Conservation (phyloP, 768 basidiomycete species). For the Kwoniella sp. region DNA sequence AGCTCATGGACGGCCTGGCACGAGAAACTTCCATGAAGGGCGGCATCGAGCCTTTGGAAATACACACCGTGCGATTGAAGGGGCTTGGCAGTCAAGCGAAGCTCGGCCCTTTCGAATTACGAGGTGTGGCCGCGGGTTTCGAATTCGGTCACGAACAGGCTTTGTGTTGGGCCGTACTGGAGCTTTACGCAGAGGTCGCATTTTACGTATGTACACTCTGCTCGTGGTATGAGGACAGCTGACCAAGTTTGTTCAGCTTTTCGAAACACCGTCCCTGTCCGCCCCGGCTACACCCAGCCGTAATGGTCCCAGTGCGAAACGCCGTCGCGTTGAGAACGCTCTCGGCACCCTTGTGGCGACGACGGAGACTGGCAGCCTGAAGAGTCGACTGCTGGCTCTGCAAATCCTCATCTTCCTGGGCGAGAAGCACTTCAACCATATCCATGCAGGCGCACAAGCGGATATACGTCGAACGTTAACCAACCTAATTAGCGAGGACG, state of each 20-base stretch:
- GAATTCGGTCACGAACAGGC: constrained; percentile 57
- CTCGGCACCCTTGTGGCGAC: constrained; percentile 15
- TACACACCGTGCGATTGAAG: constrained; percentile 62
- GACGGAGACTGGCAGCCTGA: constrained; percentile 3
- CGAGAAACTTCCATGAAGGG: constrained; percentile 63
- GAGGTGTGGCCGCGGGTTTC: constrained; percentile 56
- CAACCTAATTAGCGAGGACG: constrained; percentile 63
- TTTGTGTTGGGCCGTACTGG: constrained; percentile 51
- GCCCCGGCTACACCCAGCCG: constrained; percentile 5
- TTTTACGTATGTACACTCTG: constrained; percentile 14
- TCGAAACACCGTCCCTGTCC: constrained; percentile 7
- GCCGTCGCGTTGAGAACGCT: constrained; percentile 30
- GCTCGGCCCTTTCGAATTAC: constrained; percentile 11
- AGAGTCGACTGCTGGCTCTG: constrained; percentile 54
- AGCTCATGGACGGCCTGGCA: constrained; percentile 58
- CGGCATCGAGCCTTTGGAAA: constrained; percentile 62
- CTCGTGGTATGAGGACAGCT: too few relatives aligned
- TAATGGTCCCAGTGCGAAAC: constrained; percentile 22
- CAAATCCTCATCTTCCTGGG: constrained; percentile 82
- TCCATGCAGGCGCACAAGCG: constrained; percentile 61
- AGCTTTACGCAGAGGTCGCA: constrained; percentile 30
- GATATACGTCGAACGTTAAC: constrained; percentile 59
- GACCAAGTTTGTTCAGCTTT: neutral
- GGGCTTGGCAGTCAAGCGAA: too few relatives aligned
- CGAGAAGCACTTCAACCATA: constrained; percentile 65